Evolutionary conservation across 2,329 filamentous ascomycete genomes (phyloP), one percentile per base, ranked within the genome.

Genomic region (Ceratocystis ficicola): DNA sequence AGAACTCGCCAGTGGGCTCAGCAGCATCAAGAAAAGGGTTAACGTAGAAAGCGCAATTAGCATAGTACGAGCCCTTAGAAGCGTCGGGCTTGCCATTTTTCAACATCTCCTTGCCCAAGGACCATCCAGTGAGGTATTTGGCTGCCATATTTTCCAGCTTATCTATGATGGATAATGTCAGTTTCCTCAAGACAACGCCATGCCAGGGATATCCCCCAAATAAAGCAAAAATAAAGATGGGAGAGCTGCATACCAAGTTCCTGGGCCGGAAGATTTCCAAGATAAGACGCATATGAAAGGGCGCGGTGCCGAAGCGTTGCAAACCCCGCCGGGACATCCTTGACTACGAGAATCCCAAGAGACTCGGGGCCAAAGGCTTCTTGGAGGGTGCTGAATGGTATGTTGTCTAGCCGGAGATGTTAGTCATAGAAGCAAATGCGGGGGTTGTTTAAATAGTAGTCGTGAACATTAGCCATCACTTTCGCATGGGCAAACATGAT

Each of bases 261-360:
- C 15, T 82, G 76, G 30, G 81, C 76, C 4, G 90, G 82, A 3
- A 97, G 80, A 69, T 91, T 91, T 44, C 89, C 94, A 48, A 97
- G 84, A 73, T 95, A 94, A 0, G 90, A 95, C 3, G 91, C 86
- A 73, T 94, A 94, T 0, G 90, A 94, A 5, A 99, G 81, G 1
- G 95, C 82, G 68, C 83, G 82, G 67, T 83, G 83, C 68, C 94
- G 84, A 55, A 96, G 77, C n/a, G 81, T 76, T 15, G 81, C 75
- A 71, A 95, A 99, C 64, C 84, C 79, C 5, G 80, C 69, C 0
- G 91, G 89, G 0, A 97, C 83, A 73, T 91, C 89, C 73, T 88
- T 90, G 61, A 99, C 92, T n/a, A 97, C 79, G 65, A 99, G 86
- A 64, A 99, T 96, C 0, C 94, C 94, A 12, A 97, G 79, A 1